Conservation (phyloP, 225 moss, liverwort and hornwort species). For the Pseudisothecium myosuroides region DNA sequence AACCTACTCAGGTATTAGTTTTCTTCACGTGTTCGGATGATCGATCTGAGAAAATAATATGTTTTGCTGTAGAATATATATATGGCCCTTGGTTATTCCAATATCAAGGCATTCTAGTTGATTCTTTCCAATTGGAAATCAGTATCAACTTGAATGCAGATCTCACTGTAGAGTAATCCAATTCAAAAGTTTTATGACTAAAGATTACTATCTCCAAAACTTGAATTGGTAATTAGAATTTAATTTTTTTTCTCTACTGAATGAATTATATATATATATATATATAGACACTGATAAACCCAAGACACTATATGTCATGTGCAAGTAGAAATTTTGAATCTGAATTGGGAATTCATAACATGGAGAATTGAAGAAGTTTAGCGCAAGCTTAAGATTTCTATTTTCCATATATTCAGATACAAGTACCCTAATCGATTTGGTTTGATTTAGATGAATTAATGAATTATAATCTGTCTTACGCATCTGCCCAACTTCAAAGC, state of each 20-base stretch:
- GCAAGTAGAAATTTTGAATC: conserved; percentile 17
- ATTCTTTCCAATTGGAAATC: neutral
- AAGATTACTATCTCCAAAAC: neutral
- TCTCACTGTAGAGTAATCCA: neutral
- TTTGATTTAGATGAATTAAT: too few species aligned
- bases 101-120: neutral
- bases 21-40: too few species aligned
- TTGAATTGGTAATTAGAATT: neutral
- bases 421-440: too few species aligned
- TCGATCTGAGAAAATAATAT: neutral
- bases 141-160: neutral
- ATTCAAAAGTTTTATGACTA: neutral
- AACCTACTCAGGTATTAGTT: neutral
- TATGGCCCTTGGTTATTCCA: neutral
- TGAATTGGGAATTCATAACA: too few species aligned
- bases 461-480: too few species aligned
- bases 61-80: neutral
- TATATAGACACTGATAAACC: neutral
- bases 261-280: too few species aligned
- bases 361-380: too few species aligned
- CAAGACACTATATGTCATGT: neutral
- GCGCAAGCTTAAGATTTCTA: too few species aligned
- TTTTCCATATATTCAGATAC: too few species aligned
- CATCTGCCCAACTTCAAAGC: too few species aligned
- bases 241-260: neutral